A percentile compares a stretch with the other conserved stretches of the same genome.
phyloP scores from a whole-genome alignment of 2,329 filamentous ascomycete genomes.

The Colletotrichum viniferum region DNA sequence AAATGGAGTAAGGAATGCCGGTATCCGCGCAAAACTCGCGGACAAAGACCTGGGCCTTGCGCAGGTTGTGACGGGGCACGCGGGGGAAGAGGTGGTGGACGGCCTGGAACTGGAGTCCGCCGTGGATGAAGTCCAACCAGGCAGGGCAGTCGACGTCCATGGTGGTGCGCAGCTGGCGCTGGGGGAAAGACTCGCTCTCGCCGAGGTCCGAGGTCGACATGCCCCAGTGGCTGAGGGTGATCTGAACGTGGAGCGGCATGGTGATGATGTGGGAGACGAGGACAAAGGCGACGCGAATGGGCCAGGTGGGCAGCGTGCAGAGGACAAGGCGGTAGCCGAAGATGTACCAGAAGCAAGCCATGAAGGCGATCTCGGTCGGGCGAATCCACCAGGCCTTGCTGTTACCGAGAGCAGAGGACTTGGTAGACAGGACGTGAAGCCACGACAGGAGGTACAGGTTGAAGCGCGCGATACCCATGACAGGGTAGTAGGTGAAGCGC shows the following conservation, averaged over 20 bases:
- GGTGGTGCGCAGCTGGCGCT: constrained; percentile 72
- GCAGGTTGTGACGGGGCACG: constrained; percentile 71
- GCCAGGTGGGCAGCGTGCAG: constrained; percentile 61
- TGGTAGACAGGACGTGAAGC: constrained; percentile 63
- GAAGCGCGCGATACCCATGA: constrained; percentile 72
- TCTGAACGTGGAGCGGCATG: constrained; percentile 73
- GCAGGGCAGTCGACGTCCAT: constrained; percentile 76
- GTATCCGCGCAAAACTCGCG: constrained; percentile 69
- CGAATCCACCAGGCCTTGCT: constrained; percentile 70
- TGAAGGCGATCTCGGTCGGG: constrained; percentile 67
- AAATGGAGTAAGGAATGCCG: constrained; percentile 64
- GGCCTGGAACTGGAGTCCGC: constrained; percentile 75
- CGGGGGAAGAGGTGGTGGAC: constrained; percentile 74
- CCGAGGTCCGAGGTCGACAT: constrained; percentile 72
- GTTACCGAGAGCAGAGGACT: constrained; percentile 59
- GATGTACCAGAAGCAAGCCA: constrained; percentile 69
- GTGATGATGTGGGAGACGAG: constrained; percentile 69
- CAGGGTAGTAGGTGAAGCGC: constrained; percentile 70
- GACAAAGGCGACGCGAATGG: constrained; percentile 63
- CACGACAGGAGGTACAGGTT: constrained; percentile 73
- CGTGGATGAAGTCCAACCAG: constrained; percentile 76
- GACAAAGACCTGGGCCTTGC: constrained; percentile 63
- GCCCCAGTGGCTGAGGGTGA: constrained; percentile 74
- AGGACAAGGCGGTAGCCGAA: constrained; percentile 71
- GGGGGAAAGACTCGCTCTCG: constrained; percentile 68